Evolutionary conservation across 306 rosid genomes (phyloP).

Genomic region (Mimosa pudica): DNA sequence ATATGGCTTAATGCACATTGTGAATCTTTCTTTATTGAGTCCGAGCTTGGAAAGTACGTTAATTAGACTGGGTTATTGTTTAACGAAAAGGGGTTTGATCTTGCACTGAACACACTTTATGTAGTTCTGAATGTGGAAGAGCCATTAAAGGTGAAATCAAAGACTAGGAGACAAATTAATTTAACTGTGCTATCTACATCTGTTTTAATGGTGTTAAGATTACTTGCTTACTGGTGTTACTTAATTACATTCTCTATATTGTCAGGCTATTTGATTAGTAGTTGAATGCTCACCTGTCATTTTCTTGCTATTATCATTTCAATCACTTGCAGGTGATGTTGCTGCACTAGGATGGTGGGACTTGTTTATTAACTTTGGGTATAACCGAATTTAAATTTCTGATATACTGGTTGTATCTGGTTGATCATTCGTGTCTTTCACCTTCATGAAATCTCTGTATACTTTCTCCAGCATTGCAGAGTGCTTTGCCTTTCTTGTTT

Average conservation of each 20-base stretch:
- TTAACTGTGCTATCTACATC: not conserved
- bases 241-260: not conserved
- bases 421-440: conserved; percentile 19
- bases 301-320: conserved; percentile 25
- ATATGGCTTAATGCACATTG: not conserved
- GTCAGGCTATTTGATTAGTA: not conserved
- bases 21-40: not conserved
- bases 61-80: not conserved
- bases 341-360: conserved; percentile 98
- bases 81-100: not conserved
- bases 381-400: conserved; percentile 33
- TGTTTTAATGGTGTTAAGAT: not conserved
- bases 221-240: conserved; percentile 21
- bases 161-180: not conserved
- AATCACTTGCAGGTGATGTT: conserved; percentile 70
- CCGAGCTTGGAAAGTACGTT: not conserved
- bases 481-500: conserved; percentile 94
- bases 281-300: conserved; percentile 6
- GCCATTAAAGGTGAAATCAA: no score
- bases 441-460: conserved; percentile 32
- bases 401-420: conserved; percentile 27
- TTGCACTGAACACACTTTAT: not conserved
- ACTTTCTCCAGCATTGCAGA: conserved; percentile 77
- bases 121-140: no score
- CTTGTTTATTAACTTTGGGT: conserved; percentile 89